Base-by-base conservation (phyloP, 495 filamentous ascomycete species). In the Sordaria brevicollis region DNA sequence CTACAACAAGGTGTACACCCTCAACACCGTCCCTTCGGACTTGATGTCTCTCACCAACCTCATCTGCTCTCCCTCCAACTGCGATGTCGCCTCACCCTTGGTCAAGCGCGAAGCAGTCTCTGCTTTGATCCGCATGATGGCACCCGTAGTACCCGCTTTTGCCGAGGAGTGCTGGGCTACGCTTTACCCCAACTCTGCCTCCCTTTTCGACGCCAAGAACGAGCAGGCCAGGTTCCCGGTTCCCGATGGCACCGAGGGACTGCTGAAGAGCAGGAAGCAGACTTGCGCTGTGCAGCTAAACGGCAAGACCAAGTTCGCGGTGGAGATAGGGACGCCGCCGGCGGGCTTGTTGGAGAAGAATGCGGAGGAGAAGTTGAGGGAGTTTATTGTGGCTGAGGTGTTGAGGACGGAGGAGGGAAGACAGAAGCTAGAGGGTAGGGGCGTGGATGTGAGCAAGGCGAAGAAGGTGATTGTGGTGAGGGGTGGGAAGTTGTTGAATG, bases 11-110 rank as follows among this genome's bases (percentile, higher is more conserved):
- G 90, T 92, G 1, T 90, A 92, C 71, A 77, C 89, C 1, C 83
- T 97, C 54, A 97, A 96, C 78, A 95, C 91, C 3, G 86, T 90
- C 37, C 86, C 96, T 19, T 93, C 91, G 2, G 91, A 93, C 73
- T 82, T 97, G 37, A 97, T 90, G 80, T 87, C 85, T 19, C 84
- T 97, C 3, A 93, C 91, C 13, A 94, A 96, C 75, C 71, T 80
- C 3, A 81, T 96, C 33, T 71, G 76, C 25, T 79, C 77, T 5
- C 9, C 34, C 17, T 62, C 41, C 1, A 34, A 69, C 1, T 68
- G 76, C 8, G 57, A 71, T 1, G 34, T 39, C 8, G 75, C 76
- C n/a, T 74, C 71, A 35, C 57, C 69, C 25, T 15, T 57, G 7
- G 71, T 85, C 65, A 74, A 71, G 66, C 17, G 68, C 31, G 80